Percentiles rank a stretch among this genome's conserved stretches.
Conservation (phyloP, 2,329 filamentous ascomycete species). For the Pseudogymnoascus sp. region DNA sequence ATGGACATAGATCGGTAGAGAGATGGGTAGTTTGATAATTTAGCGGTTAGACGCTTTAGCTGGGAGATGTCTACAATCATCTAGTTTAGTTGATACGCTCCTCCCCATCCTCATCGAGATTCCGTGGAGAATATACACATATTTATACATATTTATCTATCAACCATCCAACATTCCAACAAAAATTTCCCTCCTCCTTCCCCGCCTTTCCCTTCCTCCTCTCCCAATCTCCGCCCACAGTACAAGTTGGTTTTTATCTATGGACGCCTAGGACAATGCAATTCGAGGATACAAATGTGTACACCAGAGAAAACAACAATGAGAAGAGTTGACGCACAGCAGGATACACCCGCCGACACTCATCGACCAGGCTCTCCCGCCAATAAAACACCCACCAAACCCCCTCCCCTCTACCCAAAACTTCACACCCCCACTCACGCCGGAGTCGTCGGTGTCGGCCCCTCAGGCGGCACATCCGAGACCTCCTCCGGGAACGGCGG, state of each 20-base stretch:
- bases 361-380: not conserved
- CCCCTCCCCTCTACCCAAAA: not conserved
- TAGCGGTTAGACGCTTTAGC: too few species aligned
- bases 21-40: not conserved
- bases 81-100: not conserved
- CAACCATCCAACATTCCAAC: not conserved
- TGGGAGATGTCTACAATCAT: not conserved
- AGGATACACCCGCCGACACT: not conserved
- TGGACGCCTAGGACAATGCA: slow-evolving; percentile 4
- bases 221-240: not conserved
- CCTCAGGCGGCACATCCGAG: not conserved
- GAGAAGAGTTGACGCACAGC: slow-evolving; percentile 4
- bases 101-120: not conserved
- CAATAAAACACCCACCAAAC: not conserved
- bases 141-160: slow-evolving; percentile 6
- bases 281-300: slow-evolving; percentile 5
- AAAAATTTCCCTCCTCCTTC: not conserved
- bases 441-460: not conserved
- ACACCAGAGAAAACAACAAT: slow-evolving; percentile 6
- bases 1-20: not conserved
- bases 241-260: slow-evolving; percentile 4
- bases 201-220: not conserved
- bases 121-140: not conserved
- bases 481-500: slow-evolving; percentile 34
- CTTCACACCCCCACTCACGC: not conserved